Conservation (phyloP, 768 basidiomycete species). For the Termitomyces sp. region DNA sequence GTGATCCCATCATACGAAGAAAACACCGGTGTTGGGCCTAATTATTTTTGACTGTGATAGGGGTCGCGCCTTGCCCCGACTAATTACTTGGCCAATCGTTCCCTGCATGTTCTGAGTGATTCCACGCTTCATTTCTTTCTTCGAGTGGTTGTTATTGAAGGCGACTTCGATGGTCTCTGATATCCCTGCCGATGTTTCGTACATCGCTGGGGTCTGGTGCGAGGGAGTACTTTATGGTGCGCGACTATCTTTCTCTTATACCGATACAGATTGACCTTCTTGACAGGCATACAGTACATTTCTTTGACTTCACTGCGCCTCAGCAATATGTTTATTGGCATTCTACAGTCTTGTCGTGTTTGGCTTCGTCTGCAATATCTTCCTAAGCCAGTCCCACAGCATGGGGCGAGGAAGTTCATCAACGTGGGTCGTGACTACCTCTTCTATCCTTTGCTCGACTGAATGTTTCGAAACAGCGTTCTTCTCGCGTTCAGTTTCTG, state of each 20-base stretch:
- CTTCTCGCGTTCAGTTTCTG: slow-evolving; percentile 18
- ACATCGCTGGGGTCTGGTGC: slow-evolving; percentile 28
- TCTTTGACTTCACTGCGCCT: not conserved
- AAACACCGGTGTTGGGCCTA: not conserved
- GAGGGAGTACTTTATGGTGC: slow-evolving; percentile 26
- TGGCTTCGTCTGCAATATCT: slow-evolving; percentile 20
- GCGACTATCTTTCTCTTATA: not conserved
- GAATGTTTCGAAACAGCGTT: slow-evolving; percentile 6
- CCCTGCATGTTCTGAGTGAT: not conserved
- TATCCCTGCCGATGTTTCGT: slow-evolving; percentile 25
- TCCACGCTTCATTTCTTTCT: too few species aligned
- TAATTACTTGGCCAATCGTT: not conserved
- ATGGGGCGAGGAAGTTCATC: slow-evolving; percentile 20
- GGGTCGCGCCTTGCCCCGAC: not conserved
- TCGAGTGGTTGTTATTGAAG: not conserved
- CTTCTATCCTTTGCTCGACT: not conserved
- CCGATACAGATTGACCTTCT: not conserved
- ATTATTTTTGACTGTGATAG: not conserved
- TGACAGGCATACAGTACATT: slow-evolving; percentile 23
- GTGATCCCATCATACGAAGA: not conserved
- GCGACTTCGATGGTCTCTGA: slow-evolving; percentile 19
- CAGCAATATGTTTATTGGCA: not conserved
- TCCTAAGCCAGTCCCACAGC: slow-evolving; percentile 14
- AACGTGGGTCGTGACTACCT: slow-evolving; percentile 4
- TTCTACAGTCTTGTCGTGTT: slow-evolving; percentile 20